Evolutionary conservation across 1,284 basidiomycete genomes (phyloP).

Genomic region (Puccinia coronata): DNA sequence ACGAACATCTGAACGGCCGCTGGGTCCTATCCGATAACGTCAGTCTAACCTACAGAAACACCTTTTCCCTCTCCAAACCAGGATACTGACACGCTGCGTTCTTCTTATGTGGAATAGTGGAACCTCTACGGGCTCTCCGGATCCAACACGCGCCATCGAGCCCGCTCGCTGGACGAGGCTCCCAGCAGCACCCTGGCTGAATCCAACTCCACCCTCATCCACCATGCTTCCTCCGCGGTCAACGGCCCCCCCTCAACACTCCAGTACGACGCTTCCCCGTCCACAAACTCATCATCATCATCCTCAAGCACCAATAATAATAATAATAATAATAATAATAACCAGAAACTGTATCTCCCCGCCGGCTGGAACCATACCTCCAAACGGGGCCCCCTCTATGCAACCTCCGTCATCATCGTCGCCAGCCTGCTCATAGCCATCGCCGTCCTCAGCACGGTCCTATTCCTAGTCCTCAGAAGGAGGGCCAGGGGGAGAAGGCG

Average conservation of each 20-base stretch:
- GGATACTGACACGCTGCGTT: too few relatives aligned
- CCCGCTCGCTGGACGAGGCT: constrained; percentile 10
- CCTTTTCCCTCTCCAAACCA: neutral
- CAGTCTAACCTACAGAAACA: neutral
- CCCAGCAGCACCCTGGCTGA: neutral
- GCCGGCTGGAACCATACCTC: constrained; percentile 50
- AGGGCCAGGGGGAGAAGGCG: neutral
- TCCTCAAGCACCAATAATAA: neutral
- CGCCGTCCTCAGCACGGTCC: constrained; percentile 17
- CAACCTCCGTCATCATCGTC: constrained; percentile 35
- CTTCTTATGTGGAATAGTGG: too few relatives aligned
- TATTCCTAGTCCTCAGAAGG: constrained; percentile 19
- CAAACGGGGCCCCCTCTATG: constrained; percentile 39
- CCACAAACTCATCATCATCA: constrained; percentile 15
- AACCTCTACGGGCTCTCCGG: constrained; percentile 42
- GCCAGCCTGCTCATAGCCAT: constrained; percentile 40
- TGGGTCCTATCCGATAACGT: constrained; percentile 49
- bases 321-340: too few relatives aligned
- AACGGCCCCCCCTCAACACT: neutral
- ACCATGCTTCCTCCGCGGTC: constrained; percentile 31
- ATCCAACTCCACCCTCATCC: neutral
- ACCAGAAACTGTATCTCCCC: constrained; percentile 45
- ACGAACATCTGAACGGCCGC: constrained; percentile 29
- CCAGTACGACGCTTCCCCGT: neutral
- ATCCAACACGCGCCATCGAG: constrained; percentile 31